Evolutionary conservation across 345 rosid genomes (phyloP).

Genomic region (Schrenkiella parvula): DNA sequence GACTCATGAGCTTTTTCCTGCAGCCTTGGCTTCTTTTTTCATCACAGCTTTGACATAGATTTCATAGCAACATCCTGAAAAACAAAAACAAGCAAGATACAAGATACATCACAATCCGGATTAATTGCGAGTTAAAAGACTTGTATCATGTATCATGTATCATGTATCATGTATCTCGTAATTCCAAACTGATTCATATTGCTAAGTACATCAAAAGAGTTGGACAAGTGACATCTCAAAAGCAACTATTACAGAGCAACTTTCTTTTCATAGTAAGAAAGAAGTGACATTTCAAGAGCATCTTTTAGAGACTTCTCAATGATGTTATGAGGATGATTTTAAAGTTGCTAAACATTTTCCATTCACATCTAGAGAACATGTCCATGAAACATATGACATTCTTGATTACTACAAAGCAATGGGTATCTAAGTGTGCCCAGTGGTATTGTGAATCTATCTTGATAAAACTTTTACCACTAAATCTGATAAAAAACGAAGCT

Average conservation of each 20-base stretch:
- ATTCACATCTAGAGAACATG: not conserved
- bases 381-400: not conserved
- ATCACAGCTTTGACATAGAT: conserved; percentile 60
- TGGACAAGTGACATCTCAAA: not conserved
- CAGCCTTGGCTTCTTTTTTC: conserved; percentile 67
- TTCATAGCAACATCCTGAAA: conserved; percentile 79
- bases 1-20: conserved; percentile 37
- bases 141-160: not conserved
- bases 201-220: not conserved
- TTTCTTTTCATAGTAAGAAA: not conserved
- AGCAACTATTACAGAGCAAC: not conserved
- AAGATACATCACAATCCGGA: not conserved
- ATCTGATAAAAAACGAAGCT: not conserved
- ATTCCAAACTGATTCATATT: not conserved
- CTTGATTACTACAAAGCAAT: not conserved
- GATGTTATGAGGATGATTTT: not conserved
- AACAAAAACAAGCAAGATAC: not conserved
- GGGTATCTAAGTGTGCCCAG: not conserved
- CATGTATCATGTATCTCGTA: not conserved
- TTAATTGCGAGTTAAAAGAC: not conserved
- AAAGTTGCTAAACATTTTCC: not conserved
- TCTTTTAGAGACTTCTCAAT: not conserved
- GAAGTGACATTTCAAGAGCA: not conserved
- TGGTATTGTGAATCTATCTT: not conserved
- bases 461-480: not conserved